These are phyloP conservation scores for Sicyos edulis DNA, from an alignment of 306 rosid species.

Conservation along the genomic window DNA sequence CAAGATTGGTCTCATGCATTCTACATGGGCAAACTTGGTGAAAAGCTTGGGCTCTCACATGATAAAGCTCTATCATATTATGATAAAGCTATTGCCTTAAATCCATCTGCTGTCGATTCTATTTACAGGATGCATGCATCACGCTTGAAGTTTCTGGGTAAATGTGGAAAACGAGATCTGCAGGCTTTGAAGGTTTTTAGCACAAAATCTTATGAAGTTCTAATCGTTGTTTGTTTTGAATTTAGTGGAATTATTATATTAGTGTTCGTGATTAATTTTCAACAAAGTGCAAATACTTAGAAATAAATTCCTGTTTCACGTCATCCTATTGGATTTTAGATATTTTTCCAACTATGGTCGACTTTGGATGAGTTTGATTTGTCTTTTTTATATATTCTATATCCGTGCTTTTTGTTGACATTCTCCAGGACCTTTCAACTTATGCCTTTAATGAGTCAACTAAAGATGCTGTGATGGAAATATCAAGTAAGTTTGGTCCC, in stretches of 20 bases:
- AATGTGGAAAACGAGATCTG: constrained; percentile 54
- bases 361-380: constrained; percentile 18
- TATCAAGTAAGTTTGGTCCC: constrained; percentile 40
- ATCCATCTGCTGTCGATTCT: constrained; percentile 87
- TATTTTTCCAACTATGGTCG: background rate
- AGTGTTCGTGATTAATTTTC: constrained; percentile 1
- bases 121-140: constrained; percentile 98
- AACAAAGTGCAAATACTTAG: background rate
- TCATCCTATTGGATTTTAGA: background rate
- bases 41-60: constrained; percentile 73
- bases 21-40: constrained; percentile 91
- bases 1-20: constrained; percentile 93
- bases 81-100: constrained; percentile 65
- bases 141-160: constrained; percentile 72
- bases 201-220: background rate
- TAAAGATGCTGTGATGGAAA: constrained; percentile 45
- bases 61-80: constrained; percentile 76
- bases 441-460: constrained; percentile 56
- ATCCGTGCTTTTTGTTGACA: constrained; percentile 17
- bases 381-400: background rate
- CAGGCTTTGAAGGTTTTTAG: constrained; percentile 66
- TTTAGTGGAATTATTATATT: background rate
- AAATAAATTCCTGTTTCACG: background rate
- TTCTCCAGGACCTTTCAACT: constrained; percentile 64
- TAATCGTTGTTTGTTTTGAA: background rate